Evolutionary conservation across 2,329 filamentous ascomycete species (phyloP), one percentile per base, ranked within the genome.

Genomic region (Xylariaceae sp.): DNA sequence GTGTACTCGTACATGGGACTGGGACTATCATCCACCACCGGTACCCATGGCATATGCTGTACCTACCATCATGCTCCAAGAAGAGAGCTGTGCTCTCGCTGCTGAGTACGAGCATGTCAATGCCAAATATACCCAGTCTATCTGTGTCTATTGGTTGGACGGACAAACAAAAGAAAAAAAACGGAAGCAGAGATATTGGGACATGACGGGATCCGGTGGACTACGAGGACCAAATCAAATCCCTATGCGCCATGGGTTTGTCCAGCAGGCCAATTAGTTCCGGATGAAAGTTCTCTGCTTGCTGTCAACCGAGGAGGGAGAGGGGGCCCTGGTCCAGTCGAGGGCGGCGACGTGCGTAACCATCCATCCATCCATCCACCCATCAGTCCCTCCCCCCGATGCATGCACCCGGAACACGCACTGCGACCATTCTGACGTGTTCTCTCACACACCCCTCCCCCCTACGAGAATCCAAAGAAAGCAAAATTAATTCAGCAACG

Each of bases 381-480:
- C 44, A 30, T 30, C 23, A 30, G 23, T 30, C 44, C 13, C 15
- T 3, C 15, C 48, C 56, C 11, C 48, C 51, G 59, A 57, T 52
- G 44, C 56, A 55, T 60, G 60, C 58, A 56, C 55, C 45, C 34
- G 53, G 37, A 47, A 57, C 23, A 55, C 53, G 55, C 53, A 57
- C 48, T 62, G 53, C 57, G 53, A 62, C 61, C 59, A 55, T 60
- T 64, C 62, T 63, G 58, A 64, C 61, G 61, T 64, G 63, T 58
- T 58, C 61, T 58, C 13, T 57, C 55, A 1, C 9, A 42, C 37
- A 42, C 37, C 9, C 37, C 37, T 8, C 37, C 56, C 55, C 60
- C 54, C 23, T 51, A 50, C 56, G 48, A 52, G 55, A 57, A 57
- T 9, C 8, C 8, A 42, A 42, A 42, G 37, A 42, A 8, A 42